Evolutionary conservation across 1,284 basidiomycete genomes (phyloP).

Genomic region (Agroathelia rolfsii): DNA sequence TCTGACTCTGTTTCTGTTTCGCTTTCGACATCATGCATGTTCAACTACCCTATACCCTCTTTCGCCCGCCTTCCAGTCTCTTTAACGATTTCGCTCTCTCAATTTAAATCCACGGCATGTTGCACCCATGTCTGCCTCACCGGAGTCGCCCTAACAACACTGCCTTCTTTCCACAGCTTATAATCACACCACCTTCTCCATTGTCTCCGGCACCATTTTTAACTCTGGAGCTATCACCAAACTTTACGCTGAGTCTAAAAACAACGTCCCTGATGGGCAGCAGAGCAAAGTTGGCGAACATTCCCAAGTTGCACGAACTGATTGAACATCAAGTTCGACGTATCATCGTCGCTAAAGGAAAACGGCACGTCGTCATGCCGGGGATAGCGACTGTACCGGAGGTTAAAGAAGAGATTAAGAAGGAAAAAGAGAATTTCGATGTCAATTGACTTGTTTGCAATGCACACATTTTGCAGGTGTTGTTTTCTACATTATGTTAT

Average conservation of each 20-base stretch:
- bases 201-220: slow-evolving; percentile 40
- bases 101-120: slow-evolving; percentile 61
- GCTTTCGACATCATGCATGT: slow-evolving; percentile 71
- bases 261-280: slow-evolving; percentile 76
- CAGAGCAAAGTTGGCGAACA: slow-evolving; percentile 73
- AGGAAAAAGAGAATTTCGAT: slow-evolving; percentile 17
- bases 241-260: slow-evolving; percentile 59
- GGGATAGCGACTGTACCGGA: slow-evolving; percentile 42
- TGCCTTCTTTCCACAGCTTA: slow-evolving; percentile 27
- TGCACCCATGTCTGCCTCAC: slow-evolving; percentile 5
- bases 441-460: too few species aligned
- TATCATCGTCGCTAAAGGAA: slow-evolving; percentile 47
- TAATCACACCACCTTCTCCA: slow-evolving; percentile 38
- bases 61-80: slow-evolving; percentile 77
- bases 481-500: too few species aligned
- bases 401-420: slow-evolving; percentile 31
- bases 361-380: slow-evolving; percentile 62
- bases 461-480: too few species aligned
- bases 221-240: slow-evolving; percentile 51
- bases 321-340: slow-evolving; percentile 65
- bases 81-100: slow-evolving; percentile 65
- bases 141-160: slow-evolving; percentile 5
- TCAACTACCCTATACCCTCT: slow-evolving; percentile 71
- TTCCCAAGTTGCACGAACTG: slow-evolving; percentile 75
- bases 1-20: slow-evolving; percentile 64